Conservation (phyloP, 148 eudicot genomes). For the Pharnaceum exiguum region DNA sequence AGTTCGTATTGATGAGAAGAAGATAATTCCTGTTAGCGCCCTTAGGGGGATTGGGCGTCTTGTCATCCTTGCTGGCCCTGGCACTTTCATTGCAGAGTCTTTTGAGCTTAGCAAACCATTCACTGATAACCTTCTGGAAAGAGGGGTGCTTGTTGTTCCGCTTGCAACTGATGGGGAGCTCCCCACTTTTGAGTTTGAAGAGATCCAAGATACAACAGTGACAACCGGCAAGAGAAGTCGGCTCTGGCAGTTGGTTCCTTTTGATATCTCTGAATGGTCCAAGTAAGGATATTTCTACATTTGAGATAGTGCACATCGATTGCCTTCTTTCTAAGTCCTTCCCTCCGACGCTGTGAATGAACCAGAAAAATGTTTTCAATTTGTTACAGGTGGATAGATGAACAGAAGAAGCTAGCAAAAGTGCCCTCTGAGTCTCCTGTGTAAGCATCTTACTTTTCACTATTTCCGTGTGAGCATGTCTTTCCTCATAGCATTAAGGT, state of each 20-base stretch:
- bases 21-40: constrained; percentile 55
- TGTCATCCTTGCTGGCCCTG: constrained; percentile 78
- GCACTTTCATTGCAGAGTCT: constrained; percentile 60
- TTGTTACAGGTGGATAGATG: constrained; percentile 76
- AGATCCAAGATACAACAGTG: constrained; percentile 46
- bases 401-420: constrained; percentile 79
- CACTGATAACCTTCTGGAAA: constrained; percentile 61
- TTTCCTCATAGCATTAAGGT: not conserved
- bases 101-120: constrained; percentile 64
- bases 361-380: not conserved
- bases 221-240: constrained; percentile 47
- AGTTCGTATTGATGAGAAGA: constrained; percentile 68
- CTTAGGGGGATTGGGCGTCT: constrained; percentile 86
- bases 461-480: not conserved
- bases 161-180: constrained; percentile 62
- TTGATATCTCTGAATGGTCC: constrained; percentile 61
- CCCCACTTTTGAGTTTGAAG: constrained; percentile 61
- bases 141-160: constrained; percentile 89
- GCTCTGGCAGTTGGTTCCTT: constrained; percentile 84
- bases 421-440: constrained; percentile 86
- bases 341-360: not conserved
- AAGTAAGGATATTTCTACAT: constrained; percentile 36
- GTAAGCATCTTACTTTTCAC: constrained; percentile 43
- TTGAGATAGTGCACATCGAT: too few relatives aligned
- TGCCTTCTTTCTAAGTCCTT: not conserved